A percentile compares a stretch with the other conserved stretches of the same genome.
phyloP scores from a whole-genome alignment of 2,329 filamentous ascomycete species.

The Ceratocystis variospora region DNA sequence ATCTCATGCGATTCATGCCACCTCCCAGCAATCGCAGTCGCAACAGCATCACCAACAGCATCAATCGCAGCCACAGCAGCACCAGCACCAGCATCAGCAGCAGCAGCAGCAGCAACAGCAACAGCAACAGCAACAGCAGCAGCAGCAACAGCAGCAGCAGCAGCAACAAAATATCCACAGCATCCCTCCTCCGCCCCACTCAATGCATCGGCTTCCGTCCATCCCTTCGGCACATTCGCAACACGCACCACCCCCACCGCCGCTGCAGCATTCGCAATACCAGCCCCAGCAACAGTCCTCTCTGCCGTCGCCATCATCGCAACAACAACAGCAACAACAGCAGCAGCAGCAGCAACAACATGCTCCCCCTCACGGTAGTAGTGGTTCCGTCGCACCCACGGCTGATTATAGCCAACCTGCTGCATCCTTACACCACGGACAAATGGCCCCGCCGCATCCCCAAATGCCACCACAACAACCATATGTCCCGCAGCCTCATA shows the following conservation, averaged over 20 bases:
- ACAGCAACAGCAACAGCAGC: neutral
- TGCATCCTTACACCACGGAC: neutral
- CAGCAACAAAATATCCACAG: slow-evolving; percentile 11
- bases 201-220: slow-evolving; percentile 8
- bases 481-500: slow-evolving; percentile 8
- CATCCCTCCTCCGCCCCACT: slow-evolving; percentile 4
- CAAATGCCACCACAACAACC: neutral
- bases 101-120: neutral
- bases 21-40: neutral
- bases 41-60: neutral
- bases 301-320: neutral
- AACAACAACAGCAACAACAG: neutral
- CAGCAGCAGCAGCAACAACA: neutral
- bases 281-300: neutral
- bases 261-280: neutral
- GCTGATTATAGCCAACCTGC: neutral
- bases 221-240: slow-evolving; percentile 4
- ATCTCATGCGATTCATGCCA: neutral
- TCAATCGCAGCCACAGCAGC: neutral
- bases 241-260: slow-evolving; percentile 6
- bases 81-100: neutral
- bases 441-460: neutral
- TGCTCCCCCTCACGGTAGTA: neutral
- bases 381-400: neutral
- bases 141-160: neutral